Percentiles rank a stretch among this genome's conserved stretches.
Conservation (phyloP, 805 yeast species). For the Lachancea sp. region DNA sequence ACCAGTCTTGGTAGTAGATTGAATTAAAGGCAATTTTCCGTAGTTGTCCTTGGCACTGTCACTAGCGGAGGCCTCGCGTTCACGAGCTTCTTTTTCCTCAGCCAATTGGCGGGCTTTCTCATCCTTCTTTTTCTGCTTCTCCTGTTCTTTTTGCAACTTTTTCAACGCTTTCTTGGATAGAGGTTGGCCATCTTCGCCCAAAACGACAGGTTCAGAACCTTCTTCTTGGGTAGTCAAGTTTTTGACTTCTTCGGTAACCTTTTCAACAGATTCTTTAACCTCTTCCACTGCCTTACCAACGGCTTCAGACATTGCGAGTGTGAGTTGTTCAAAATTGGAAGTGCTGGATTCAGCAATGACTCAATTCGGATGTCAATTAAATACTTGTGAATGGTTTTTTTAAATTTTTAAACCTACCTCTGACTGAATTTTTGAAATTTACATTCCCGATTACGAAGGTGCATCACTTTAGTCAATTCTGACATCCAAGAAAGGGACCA, state of each 20-base stretch:
- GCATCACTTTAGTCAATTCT: neutral
- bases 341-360: too few species aligned
- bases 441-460: neutral
- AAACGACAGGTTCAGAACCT: conserved; percentile 23
- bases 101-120: conserved; percentile 87
- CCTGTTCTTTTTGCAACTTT: conserved; percentile 88
- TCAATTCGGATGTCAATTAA: too few species aligned
- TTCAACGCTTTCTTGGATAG: conserved; percentile 90
- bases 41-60: conserved; percentile 85
- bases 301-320: conserved; percentile 6
- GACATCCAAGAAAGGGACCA: neutral
- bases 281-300: conserved; percentile 6
- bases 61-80: conserved; percentile 59
- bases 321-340: too few species aligned
- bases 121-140: conserved; percentile 87
- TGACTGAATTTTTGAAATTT: too few species aligned
- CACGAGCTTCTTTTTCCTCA: conserved; percentile 75
- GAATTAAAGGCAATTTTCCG: conserved; percentile 84
- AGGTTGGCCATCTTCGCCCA: conserved; percentile 83
- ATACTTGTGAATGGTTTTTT: neutral
- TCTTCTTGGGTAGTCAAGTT: conserved; percentile 5
- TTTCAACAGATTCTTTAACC: conserved; percentile 9
- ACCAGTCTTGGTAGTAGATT: conserved; percentile 66
- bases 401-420: too few species aligned
- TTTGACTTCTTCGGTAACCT: conserved; percentile 8